A percentile compares a stretch with the other conserved stretches of the same genome.
Evolutionary conservation across 78 protist genomes (phyloP).

Genomic region (Neovahlkampfia damariscottae): DNA sequence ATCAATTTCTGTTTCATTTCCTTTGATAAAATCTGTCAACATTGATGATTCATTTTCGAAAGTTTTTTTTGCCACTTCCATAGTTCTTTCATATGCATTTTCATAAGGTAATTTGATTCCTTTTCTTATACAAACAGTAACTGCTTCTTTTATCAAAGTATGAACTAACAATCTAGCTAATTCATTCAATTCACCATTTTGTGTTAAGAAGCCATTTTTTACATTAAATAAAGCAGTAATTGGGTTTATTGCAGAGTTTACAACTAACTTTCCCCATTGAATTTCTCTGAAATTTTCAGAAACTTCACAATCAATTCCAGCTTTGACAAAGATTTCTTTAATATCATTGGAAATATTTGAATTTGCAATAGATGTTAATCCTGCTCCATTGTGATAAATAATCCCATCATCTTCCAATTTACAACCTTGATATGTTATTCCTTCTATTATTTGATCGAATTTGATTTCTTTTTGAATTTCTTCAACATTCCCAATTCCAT

Average conservation of each 20-base stretch:
- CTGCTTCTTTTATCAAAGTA: constrained; percentile 7
- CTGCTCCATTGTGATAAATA: too few relatives aligned
- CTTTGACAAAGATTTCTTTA: background rate
- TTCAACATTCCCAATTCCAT: constrained; percentile 70
- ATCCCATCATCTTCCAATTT: too few relatives aligned
- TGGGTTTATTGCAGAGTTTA: constrained; percentile 70
- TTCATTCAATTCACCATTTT: background rate
- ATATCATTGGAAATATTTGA: too few relatives aligned
- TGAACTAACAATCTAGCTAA: background rate
- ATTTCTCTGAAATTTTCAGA: background rate
- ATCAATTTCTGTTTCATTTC: too few relatives aligned
- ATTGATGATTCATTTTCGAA: too few relatives aligned
- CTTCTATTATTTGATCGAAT: too few relatives aligned
- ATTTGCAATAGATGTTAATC: too few relatives aligned
- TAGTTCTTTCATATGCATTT: background rate
- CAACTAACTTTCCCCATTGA: constrained; percentile 52
- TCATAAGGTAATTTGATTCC: background rate
- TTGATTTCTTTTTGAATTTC: background rate
- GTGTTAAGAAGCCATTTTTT: constrained; percentile 21
- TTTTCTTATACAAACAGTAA: background rate
- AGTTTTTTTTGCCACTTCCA: constrained; percentile 5
- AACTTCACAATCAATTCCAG: background rate
- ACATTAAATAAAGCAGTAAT: constrained; percentile 51
- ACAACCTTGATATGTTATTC: too few relatives aligned
- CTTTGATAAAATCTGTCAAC: too few relatives aligned